Conservation (phyloP, 768 basidiomycete genomes). For the Coprinopsis sp. region DNA sequence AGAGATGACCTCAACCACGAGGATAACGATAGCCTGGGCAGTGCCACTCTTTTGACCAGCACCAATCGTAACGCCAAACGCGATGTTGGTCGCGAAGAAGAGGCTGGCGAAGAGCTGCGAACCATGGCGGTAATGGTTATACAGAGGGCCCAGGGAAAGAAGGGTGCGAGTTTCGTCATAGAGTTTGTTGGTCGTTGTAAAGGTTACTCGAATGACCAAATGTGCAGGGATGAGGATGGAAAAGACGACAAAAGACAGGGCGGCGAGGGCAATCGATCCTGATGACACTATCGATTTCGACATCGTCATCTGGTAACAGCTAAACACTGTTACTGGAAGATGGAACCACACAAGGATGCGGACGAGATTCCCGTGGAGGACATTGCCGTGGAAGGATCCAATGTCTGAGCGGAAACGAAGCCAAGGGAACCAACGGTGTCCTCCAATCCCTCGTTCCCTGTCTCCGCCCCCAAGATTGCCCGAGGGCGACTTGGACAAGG, state of each 20-base stretch:
- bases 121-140: constrained; percentile 90
- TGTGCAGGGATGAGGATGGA: constrained; percentile 74
- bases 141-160: constrained; percentile 85
- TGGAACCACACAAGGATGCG: constrained; percentile 91
- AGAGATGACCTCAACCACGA: constrained; percentile 82
- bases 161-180: constrained; percentile 94
- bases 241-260: constrained; percentile 72
- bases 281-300: constrained; percentile 46
- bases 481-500: constrained; percentile 7
- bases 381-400: constrained; percentile 75
- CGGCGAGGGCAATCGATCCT: constrained; percentile 72
- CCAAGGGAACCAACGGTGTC: constrained; percentile 37
- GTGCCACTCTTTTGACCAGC: constrained; percentile 89
- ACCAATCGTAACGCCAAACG: constrained; percentile 81
- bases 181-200: constrained; percentile 81
- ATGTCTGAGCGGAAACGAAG: constrained; percentile 55
- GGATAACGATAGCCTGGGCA: constrained; percentile 84
- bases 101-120: constrained; percentile 85
- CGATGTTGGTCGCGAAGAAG: constrained; percentile 76
- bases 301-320: constrained; percentile 78
- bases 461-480: constrained; percentile 19
- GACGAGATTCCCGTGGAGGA: constrained; percentile 86
- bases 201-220: constrained; percentile 71
- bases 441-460: constrained; percentile 25
- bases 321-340: constrained; percentile 89